Evolutionary conservation across 23 red algal species (phyloP), one percentile per base, ranked within the genome.

Genomic region (Gracilaria gracilis): DNA sequence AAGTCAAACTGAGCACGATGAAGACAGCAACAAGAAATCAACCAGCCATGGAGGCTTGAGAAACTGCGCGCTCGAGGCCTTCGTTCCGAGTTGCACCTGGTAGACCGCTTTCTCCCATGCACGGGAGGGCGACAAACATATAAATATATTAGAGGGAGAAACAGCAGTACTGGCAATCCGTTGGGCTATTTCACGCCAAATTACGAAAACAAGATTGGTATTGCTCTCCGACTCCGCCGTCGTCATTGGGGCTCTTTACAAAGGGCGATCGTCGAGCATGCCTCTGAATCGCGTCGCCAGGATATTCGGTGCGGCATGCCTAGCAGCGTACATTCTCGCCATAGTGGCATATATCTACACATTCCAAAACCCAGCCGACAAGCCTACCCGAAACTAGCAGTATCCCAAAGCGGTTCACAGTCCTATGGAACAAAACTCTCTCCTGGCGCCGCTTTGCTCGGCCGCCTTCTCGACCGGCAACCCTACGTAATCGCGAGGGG

Each of bases 221-320:
- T 0, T 83, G 16, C n/a, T 83, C 12, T 64, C 53, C 7, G 80
- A 83, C 54, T 83, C 80, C 28, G 0, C 31, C 20, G 80, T 37
- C 6, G 57, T 65, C 9, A 29, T 61, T 38, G 80, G 53, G 4
- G 57, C 80, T 9, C 55, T 65, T 33, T 36, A 7, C 36, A 83
- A 83, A 58, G 80, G 57, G 21, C 57, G 80, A 29, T 61, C 80
- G 15, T 64, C 54, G 25, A 33, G 65, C 65, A 46, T 46, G 11
- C 42, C 42, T 11, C 42, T 70, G 1, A 70, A 70, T 19, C 65
- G 28, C 9, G 34, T 70, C 65, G 65, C 27, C 4, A 33, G 65
- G 35, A 70, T 35, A 19, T 70, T 70, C 35, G 65, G 28, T 35
- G 65, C 65, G 25, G 65, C 27, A 70, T 70, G 65, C 14, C 4